Base-by-base conservation (phyloP, 2,329 filamentous ascomycete species). In the Trichoderma sp. region DNA sequence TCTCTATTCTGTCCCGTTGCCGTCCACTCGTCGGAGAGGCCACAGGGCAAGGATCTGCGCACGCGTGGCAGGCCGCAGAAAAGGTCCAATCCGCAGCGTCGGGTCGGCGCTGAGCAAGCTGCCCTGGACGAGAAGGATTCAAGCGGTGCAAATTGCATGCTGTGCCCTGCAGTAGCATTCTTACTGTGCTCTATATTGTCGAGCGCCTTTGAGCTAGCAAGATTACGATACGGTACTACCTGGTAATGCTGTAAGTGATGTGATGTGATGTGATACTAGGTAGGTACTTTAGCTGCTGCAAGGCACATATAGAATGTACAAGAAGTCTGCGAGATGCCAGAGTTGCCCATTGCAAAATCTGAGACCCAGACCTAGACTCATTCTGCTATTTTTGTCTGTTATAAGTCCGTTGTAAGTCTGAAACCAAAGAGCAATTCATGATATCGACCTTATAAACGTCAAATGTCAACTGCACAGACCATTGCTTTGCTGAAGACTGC, bases 1-100 rank as follows among this genome's bases (percentile, higher is more conserved):
- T 64, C 19, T 31, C 33, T 40, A 3, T 10, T 33, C 31, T 33
- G 8, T 33, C 31, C 35, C 49, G 13, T 14, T 5, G 21, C 21
- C 52, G 27, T 40, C 58, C 66, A 57, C 58, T 19, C 58, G 58
- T 68, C 66, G 58, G 66, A 56, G 56, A 63, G 29, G 52, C 58
- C 57, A 62, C 49, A 57, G 11, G 49, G 49, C 66, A 68, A 62
- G 55, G 55, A 55, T 60, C 68, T 37, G 55, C 31, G 35, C 52
- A 53, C 53, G 55, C 64, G 55, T 59, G 37, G 55, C 64, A n/a
- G 55, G 58, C 52, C 53, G 21, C 21, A 68, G 58, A 49, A 65
- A 24, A 27, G 68, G 68, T 35, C 59, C 57, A 68, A 68, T 59
- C 68, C 68, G 63, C 52, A 63, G 63, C 63, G 53, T 62, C 58